Evolutionary conservation across 2,329 filamentous ascomycete genomes (phyloP).

Genomic region (Fusarium aywerte): DNA sequence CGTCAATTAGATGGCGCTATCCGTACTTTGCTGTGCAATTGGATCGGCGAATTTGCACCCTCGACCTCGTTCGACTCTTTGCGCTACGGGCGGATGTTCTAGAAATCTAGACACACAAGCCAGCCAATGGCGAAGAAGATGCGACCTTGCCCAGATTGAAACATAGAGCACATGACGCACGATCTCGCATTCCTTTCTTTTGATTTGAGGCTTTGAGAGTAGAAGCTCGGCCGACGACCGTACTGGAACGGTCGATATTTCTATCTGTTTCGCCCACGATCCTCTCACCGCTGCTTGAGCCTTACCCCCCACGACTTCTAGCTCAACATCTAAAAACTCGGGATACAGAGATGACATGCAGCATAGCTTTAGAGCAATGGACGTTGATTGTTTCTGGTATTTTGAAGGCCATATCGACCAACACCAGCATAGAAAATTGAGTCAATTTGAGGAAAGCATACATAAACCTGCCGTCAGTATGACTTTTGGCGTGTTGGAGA

Average conservation of each 20-base stretch:
- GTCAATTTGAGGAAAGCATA: conserved; percentile 1
- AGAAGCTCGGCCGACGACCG: conserved; percentile 36
- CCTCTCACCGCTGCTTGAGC: conserved; percentile 44
- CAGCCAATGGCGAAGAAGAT: conserved; percentile 42
- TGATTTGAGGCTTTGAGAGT: conserved; percentile 28
- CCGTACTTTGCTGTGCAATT: conserved; percentile 31
- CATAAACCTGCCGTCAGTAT: conserved; percentile 9
- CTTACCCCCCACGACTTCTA: conserved; percentile 30
- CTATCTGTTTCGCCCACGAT: conserved; percentile 34
- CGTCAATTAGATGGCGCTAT: conserved; percentile 30
- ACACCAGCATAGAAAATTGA: conserved; percentile 5
- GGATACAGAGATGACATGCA: conserved; percentile 38
- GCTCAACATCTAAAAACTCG: conserved; percentile 15
- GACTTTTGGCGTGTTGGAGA: not conserved
- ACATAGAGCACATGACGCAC: conserved; percentile 43
- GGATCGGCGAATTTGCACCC: conserved; percentile 26
- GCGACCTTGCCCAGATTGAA: conserved; percentile 32
- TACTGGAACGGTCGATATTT: conserved; percentile 32
- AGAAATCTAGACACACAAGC: conserved; percentile 45
- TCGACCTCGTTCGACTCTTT: conserved; percentile 40
- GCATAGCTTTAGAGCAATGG: conserved; percentile 9
- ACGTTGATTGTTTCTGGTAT: conserved; percentile 6
- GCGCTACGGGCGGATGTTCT: conserved; percentile 52
- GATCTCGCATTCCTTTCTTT: conserved; percentile 40
- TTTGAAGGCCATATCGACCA: conserved; percentile 27